Evolutionary conservation across 352 stramenopile species (phyloP), one percentile per base, ranked within the genome.

Genomic region (Phytophthora sp.): DNA sequence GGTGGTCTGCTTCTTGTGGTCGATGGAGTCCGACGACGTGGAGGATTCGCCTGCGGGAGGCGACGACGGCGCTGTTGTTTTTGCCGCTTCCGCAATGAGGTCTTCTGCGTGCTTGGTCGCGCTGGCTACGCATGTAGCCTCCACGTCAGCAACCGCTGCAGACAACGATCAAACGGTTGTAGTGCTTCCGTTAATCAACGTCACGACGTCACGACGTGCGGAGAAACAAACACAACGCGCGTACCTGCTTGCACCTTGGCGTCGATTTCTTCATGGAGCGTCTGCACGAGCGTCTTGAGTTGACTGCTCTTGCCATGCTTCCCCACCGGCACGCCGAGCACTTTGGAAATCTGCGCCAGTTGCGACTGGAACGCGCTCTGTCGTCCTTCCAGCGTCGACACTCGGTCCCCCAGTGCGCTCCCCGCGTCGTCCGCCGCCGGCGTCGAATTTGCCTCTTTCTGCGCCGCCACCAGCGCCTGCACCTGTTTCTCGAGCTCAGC

Each of bases 351-450:
- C 62, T 93, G 84, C 30, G 84, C 84, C 17, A 93, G 30, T 55
- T 93, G 84, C 28, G 84, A 93, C 76, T 93, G 84, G 62, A 93
- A 93, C 24, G 84, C 82, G 35, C 79, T 89, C 50, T 93, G 84
- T 15, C 84, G 75, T 17, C 84, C 84, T 61, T 93, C 84, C 10
- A 93, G 51, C 28, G 84, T 93, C 30, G 84, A 93, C 30, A 93
- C 79, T 21, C 84, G 76, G 52, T 91, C 84, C 18, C 62, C 75
- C 17, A 92, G 57, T n/a, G 62, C 56, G 54, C 42, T 82, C 5
- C 41, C 61, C 1, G 38, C 32, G 9, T 61, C 63, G 17, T 72
- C 56, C 15, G 18, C 15, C 7, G 20, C 35, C 28, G 55, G 32
- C 13, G 20, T 41, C 3, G n/a, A 20, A 8, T 17, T 15, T 12